Conservation (phyloP, 164 flowering plant species). For the Vitis rotundifolia region DNA sequence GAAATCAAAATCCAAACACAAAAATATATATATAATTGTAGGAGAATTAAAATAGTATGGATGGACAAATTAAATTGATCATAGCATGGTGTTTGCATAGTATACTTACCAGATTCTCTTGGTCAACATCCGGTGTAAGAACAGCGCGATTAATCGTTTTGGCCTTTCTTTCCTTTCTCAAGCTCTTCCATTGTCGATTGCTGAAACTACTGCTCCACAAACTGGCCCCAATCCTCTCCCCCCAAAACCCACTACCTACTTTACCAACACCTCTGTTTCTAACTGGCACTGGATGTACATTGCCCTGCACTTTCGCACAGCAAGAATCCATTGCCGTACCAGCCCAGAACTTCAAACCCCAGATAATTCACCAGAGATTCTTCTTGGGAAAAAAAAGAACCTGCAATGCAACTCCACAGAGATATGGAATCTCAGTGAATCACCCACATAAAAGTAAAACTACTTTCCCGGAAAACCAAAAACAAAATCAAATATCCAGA, state of each 20-base stretch:
- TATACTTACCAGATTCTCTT: constrained; percentile 33
- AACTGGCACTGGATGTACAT: constrained; percentile 16
- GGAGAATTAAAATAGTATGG: not conserved
- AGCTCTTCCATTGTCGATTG: constrained; percentile 15
- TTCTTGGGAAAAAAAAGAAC: not conserved
- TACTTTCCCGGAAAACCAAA: constrained; percentile 7
- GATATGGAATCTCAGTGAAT: constrained; percentile 10
- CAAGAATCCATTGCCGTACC: constrained; percentile 48
- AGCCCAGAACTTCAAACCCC: not conserved
- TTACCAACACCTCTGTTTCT: constrained; percentile 9
- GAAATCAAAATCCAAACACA: constrained; percentile 19
- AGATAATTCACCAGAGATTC: not conserved
- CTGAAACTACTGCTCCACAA: constrained; percentile 21
- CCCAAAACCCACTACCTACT: constrained; percentile 41
- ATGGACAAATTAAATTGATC: not conserved
- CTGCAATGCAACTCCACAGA: constrained; percentile 2
- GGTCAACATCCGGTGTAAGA: constrained; percentile 46
- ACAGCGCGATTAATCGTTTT: constrained; percentile 35
- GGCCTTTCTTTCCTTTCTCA: constrained; percentile 16
- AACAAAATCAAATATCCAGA: constrained; percentile 4
- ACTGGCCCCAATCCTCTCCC: constrained; percentile 39
- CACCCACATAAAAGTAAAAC: not conserved
- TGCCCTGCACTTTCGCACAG: constrained; percentile 33
- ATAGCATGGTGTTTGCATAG: not conserved
- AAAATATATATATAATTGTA: not conserved